Conservation (phyloP, 352 stramenopile species). For the Phytophthora idaei region DNA sequence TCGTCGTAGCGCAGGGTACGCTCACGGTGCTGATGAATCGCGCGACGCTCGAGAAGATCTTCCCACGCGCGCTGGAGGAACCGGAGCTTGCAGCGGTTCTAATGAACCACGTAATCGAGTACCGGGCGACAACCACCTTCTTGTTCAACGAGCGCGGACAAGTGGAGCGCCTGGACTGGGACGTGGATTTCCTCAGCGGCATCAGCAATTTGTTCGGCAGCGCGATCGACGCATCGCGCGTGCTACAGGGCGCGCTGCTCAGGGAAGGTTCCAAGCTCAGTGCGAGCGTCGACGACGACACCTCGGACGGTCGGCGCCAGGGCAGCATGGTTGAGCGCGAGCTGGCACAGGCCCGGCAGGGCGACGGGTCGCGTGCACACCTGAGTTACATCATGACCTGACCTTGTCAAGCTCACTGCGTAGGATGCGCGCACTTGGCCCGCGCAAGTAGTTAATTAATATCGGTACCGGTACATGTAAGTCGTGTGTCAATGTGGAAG, state of each 20-base stretch:
- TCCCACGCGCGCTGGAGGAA: constrained; percentile 53
- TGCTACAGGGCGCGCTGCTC: constrained; percentile 37
- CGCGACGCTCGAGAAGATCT: constrained; percentile 63
- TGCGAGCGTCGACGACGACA: constrained; percentile 31
- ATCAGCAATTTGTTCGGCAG: constrained; percentile 42
- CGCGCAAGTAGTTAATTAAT: constrained; percentile 2
- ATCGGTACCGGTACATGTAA: background rate
- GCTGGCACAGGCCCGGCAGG: background rate
- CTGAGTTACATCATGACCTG: constrained; percentile 20
- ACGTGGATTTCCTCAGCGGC: constrained; percentile 52
- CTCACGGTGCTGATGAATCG: constrained; percentile 58
- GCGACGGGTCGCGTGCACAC: background rate
- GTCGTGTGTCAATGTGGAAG: background rate
- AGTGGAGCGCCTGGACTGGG: constrained; percentile 43
- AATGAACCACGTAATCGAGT: constrained; percentile 41
- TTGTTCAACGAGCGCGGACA: constrained; percentile 53
- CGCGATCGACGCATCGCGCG: constrained; percentile 29
- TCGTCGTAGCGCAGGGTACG: constrained; percentile 50
- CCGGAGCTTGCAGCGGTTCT: constrained; percentile 42
- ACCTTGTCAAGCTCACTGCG: background rate
- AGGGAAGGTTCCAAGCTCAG: constrained; percentile 37
- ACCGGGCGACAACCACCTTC: constrained; percentile 44
- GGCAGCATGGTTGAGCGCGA: constrained; percentile 29
- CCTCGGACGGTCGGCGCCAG: constrained; percentile 21
- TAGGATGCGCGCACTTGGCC: background rate